Evolutionary conservation across 257 asterid species (phyloP), one percentile per base, ranked within the genome.

Genomic region (Rhazya stricta): DNA sequence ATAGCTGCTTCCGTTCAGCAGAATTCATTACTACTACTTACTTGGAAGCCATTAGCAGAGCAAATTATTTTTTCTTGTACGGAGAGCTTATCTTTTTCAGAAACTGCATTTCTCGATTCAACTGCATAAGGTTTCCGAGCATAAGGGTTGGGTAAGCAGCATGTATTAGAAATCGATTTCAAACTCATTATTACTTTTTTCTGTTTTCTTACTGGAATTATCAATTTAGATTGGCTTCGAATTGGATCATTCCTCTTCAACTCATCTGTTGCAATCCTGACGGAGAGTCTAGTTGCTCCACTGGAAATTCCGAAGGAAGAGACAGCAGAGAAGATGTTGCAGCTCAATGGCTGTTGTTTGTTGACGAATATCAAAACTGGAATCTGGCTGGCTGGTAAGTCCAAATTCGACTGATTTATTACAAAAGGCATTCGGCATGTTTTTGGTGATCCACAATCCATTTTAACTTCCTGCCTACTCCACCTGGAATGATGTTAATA

Each of bases 301-400:
- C 63, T 81, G 42, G 83, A 71, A 77, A 63, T 86, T 78, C 88
- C 85, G 65, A 81, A 72, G 71, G 80, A 69, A 75, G 88, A 76
- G 79, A 78, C 85, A 50, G 23, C 32, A 27, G 88, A 87, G 82
- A 78, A 80, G 70, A 71, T 80, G 83, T 76, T 89, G 88, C 81
- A 81, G 76, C 57, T 66, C 54, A 80, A 83, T 27, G 96, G 96
- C 46, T 70, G 84, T 74, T 89, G 96, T 78, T 80, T 91, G 75
- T 57, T 90, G 80, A 82, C 83, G 67, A 86, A 86, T 76, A 76
- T 92, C 75, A 92, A 89, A 84, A 82, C 84, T 73, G 99, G 99
- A 74, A 89, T 95, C 77, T 95, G 99, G 99, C 86, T 95, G 87
- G 95, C 99, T 79, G 99, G 99, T 95, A 92, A 69, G 67, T 67